Percentiles rank a stretch among this genome's conserved stretches.
Evolutionary conservation across 495 filamentous ascomycete genomes (phyloP).

Genomic region (Lepidopterella palustris): DNA sequence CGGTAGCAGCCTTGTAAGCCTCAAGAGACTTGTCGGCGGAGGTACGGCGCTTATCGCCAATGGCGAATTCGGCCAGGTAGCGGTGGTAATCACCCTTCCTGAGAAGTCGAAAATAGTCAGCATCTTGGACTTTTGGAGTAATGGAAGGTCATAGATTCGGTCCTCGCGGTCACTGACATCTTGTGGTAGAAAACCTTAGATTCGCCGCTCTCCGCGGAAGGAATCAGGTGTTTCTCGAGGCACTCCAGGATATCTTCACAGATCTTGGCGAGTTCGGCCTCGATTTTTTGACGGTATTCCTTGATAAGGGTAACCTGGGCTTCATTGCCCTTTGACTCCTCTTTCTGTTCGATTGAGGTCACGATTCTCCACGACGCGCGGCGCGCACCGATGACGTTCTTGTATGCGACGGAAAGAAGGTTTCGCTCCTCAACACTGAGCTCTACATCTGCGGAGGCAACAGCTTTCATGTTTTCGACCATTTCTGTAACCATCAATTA

Average conservation of each 20-base stretch:
- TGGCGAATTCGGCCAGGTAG: slow-evolving; percentile 98
- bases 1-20: slow-evolving; percentile 99
- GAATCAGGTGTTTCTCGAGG: slow-evolving; percentile 92
- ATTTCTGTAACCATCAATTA: slow-evolving; percentile 60
- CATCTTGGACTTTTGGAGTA: not conserved
- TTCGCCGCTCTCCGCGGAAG: slow-evolving; percentile 91
- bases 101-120: slow-evolving; percentile 22
- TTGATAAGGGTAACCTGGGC: slow-evolving; percentile 90
- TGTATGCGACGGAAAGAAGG: slow-evolving; percentile 97
- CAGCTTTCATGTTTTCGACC: slow-evolving; percentile 99
- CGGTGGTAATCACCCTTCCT: slow-evolving; percentile 99
- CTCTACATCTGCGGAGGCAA: slow-evolving; percentile 93
- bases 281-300: slow-evolving; percentile 99
- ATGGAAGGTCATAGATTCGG: not conserved
- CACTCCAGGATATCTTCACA: slow-evolving; percentile 98
- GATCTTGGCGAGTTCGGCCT: slow-evolving; percentile 97
- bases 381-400: slow-evolving; percentile 98
- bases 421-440: slow-evolving; percentile 99
- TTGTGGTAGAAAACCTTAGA: slow-evolving; percentile 99
- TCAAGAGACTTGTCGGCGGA: slow-evolving; percentile 95
- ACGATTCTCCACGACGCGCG: slow-evolving; percentile 99
- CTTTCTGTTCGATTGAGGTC: slow-evolving; percentile 99
- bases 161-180: slow-evolving; percentile 58
- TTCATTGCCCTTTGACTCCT: slow-evolving; percentile 99
- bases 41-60: slow-evolving; percentile 96